Evolutionary conservation across 2,329 filamentous ascomycete species (phyloP).

Genomic region (Ascochyta clinopodiicola): DNA sequence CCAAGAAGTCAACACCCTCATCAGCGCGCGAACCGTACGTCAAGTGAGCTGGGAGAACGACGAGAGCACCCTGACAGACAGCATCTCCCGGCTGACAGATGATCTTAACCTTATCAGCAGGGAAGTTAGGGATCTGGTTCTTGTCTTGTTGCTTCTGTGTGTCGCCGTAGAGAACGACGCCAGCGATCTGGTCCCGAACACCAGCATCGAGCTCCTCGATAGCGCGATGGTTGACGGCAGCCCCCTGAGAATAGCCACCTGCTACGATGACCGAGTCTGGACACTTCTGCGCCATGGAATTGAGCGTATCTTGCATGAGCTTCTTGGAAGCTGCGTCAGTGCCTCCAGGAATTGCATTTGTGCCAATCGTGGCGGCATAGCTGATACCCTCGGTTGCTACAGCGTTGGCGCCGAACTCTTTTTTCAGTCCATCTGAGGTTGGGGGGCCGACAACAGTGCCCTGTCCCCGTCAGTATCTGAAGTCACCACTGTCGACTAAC

Average conservation of each 20-base stretch:
- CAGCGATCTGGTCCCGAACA: conserved; percentile 46
- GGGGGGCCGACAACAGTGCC: conserved; percentile 45
- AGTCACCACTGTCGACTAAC: conserved; percentile 20
- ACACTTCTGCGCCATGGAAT: conserved; percentile 35
- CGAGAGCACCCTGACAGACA: conserved; percentile 57
- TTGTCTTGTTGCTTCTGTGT: conserved; percentile 52
- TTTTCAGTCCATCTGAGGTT: conserved; percentile 41
- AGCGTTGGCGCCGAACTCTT: conserved; percentile 29
- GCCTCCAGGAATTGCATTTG: conserved; percentile 41
- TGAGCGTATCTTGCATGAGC: conserved; percentile 33
- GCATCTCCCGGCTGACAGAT: conserved; percentile 59
- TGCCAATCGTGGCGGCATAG: conserved; percentile 36
- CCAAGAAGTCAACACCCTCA: conserved; percentile 39
- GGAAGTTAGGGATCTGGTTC: conserved; percentile 50
- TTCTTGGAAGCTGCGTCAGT: conserved; percentile 31
- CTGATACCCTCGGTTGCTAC: conserved; percentile 45
- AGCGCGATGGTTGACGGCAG: conserved; percentile 45
- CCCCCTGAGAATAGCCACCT: conserved; percentile 43
- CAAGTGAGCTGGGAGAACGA: conserved; percentile 38
- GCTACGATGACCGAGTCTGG: conserved; percentile 44
- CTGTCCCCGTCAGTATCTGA: conserved; percentile 33
- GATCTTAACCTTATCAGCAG: conserved; percentile 54
- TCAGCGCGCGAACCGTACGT: conserved; percentile 38
- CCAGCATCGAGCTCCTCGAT: conserved; percentile 36
- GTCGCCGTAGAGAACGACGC: conserved; percentile 55